Conservation (phyloP, 306 rosid species). For the Prunus campanulata region DNA sequence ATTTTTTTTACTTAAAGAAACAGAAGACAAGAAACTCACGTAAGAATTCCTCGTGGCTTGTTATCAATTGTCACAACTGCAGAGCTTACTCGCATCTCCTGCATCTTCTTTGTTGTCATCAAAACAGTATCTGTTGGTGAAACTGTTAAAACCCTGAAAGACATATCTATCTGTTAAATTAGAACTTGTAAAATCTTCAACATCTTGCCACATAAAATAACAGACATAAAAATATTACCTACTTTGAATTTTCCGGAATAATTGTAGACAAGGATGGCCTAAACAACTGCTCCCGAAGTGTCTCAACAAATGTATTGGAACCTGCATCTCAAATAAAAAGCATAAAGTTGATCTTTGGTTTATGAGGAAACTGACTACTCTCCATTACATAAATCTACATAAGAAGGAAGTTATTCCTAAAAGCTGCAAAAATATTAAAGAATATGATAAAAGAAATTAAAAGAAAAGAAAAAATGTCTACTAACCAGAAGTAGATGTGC, state of each 20-base stretch:
- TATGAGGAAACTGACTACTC: background rate
- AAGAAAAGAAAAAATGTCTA: conserved; percentile 23
- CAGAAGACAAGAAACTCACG: conserved; percentile 47
- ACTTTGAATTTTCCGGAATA: conserved; percentile 91
- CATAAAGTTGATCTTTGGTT: conserved; percentile 1
- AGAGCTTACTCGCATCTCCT: conserved; percentile 59
- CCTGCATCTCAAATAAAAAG: conserved; percentile 48
- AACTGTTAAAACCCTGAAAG: conserved; percentile 72
- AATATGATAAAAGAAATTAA: background rate
- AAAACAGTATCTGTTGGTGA: conserved; percentile 73
- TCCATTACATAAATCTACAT: background rate
- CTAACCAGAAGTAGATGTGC: conserved; percentile 71
- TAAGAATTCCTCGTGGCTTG: conserved; percentile 86
- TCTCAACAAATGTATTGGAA: conserved; percentile 74
- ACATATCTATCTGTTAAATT: conserved; percentile 24
- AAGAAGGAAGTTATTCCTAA: background rate
- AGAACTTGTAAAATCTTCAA: conserved; percentile 3
- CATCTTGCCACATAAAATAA: background rate
- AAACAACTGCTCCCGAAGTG: conserved; percentile 83
- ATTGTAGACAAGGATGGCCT: conserved; percentile 90
- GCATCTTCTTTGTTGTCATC: conserved; percentile 73
- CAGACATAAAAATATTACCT: conserved; percentile 66
- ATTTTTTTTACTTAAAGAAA: background rate
- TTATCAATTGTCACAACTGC: conserved; percentile 72
- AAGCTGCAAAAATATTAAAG: background rate